Evolutionary conservation across 164 flowering plant species (phyloP).

Genomic region (Magnolia changhungtana): DNA sequence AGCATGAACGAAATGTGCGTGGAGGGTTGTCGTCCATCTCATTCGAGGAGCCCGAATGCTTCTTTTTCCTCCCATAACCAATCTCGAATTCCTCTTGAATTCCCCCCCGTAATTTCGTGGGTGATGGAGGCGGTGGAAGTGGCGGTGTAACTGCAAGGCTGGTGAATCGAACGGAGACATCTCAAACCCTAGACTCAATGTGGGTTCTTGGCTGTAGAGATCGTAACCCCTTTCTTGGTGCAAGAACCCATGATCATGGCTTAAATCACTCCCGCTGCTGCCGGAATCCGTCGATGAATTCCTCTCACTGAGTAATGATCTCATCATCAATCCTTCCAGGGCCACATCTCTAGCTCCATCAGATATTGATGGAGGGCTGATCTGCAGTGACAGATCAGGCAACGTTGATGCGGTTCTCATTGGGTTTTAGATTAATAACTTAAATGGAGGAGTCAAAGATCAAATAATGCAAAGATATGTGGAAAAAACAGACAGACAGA

Average conservation of each 20-base stretch:
- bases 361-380: conserved; percentile 55
- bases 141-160: conserved; percentile 15
- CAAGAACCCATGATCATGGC: conserved; percentile 52
- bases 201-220: conserved; percentile 28
- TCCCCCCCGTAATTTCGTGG: conserved; percentile 58
- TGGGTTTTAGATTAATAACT: conserved; percentile 18
- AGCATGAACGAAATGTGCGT: conserved; percentile 91
- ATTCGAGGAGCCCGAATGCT: conserved; percentile 87
- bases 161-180: conserved; percentile 16
- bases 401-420: conserved; percentile 34
- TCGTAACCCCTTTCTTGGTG: conserved; percentile 20
- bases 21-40: conserved; percentile 97
- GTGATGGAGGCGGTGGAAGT: conserved; percentile 30
- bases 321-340: conserved; percentile 21
- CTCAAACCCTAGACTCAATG: conserved; percentile 59
- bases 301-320: conserved; percentile 25
- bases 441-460: background rate
- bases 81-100: conserved; percentile 55
- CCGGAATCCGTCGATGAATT: conserved; percentile 54
- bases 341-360: conserved; percentile 22
- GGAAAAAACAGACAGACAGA: background rate
- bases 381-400: conserved; percentile 85
- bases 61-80: conserved; percentile 46
- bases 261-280: conserved; percentile 66
- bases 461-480: background rate